Evolutionary conservation across 805 yeast species (phyloP).

Genomic region (Hanseniaspora taiwanica): DNA sequence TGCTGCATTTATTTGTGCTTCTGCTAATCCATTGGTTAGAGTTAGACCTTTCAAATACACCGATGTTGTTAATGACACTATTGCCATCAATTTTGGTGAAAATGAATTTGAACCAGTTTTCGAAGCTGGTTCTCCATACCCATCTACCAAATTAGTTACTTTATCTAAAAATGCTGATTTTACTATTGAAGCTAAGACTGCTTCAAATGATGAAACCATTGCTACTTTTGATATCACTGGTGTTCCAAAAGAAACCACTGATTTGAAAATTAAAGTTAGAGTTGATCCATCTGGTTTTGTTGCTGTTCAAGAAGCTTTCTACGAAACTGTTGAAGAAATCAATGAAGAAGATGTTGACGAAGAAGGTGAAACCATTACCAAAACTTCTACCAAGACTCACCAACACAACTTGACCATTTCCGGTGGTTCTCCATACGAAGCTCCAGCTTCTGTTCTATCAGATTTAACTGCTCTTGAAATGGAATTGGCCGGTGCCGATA

Average conservation of each 20-base stretch:
- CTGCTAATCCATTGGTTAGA: constrained; percentile 96
- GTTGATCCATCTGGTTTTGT: constrained; percentile 94
- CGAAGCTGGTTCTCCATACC: constrained; percentile 87
- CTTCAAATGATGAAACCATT: constrained; percentile 48
- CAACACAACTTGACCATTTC: constrained; percentile 65
- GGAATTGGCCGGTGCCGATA: constrained; percentile 77
- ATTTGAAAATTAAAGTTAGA: constrained; percentile 82
- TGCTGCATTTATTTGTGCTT: constrained; percentile 97
- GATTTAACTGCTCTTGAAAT: constrained; percentile 69
- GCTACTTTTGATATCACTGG: constrained; percentile 84
- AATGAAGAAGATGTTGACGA: constrained; percentile 66
- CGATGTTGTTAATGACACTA: constrained; percentile 84
- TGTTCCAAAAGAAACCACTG: constrained; percentile 61
- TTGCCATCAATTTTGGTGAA: constrained; percentile 82
- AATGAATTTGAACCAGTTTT: constrained; percentile 91
- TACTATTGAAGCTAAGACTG: constrained; percentile 68
- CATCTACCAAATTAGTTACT: constrained; percentile 91
- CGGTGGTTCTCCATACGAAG: constrained; percentile 34
- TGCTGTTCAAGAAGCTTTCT: constrained; percentile 87
- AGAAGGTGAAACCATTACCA: constrained; percentile 29
- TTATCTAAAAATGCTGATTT: constrained; percentile 86
- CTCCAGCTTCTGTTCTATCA: constrained; percentile 42
- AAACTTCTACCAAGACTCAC: constrained; percentile 59
- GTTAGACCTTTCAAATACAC: constrained; percentile 98
- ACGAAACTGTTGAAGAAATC: constrained; percentile 80